Evolutionary conservation across 2,329 filamentous ascomycete genomes (phyloP), one percentile per base, ranked within the genome.

Genomic region (Cercospora janseana): DNA sequence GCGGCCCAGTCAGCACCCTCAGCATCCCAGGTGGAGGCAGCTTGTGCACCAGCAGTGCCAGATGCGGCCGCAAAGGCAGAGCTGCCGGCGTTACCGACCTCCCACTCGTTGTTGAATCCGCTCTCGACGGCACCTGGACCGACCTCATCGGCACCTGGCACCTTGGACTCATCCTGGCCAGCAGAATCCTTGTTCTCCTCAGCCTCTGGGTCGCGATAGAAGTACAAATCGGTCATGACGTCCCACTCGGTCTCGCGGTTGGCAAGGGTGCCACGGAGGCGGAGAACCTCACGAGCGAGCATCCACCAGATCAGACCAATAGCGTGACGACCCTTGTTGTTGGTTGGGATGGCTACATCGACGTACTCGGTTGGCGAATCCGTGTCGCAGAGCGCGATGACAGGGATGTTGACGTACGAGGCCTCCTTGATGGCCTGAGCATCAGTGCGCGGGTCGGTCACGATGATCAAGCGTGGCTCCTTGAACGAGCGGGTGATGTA

Each of bases 401-500:
- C 93, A 73, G 93, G 93, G 75, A 98, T 97, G 86, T 98, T 98
- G 81, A 98, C 93, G 79, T 98, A 98, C 73, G 87, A 93, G 74
- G 94, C 93, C 83, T 98, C 93, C 87, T 96, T 97, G 86, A 98
- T 98, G 72, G 93, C 93, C 85, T 98, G 93, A 74, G 93, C 89
- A 71, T 98, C 93, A 81, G 94, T 98, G 79, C 94, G 92, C 69
- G 93, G 93, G 77, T 98, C 93, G 79, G 93, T 98, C 71, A 98
- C 93, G 75, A 98, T 85, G 78, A 98, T 97, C 72, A 98, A 83
- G 77, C 94, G 94, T 73, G 93, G 93, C 83, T 98, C 93, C 86
- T 96, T 96, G 90, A 98, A 98, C 63, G 93, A 97, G 72, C 93
- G 92, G 77, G 94, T 98, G 87, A 98, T 98, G 87, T 98, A 98